A percentile compares a stretch with the other conserved stretches of the same genome.
Evolutionary conservation across 73 alveolate genomes (phyloP).

Genomic region (Symbiodinium natans): DNA sequence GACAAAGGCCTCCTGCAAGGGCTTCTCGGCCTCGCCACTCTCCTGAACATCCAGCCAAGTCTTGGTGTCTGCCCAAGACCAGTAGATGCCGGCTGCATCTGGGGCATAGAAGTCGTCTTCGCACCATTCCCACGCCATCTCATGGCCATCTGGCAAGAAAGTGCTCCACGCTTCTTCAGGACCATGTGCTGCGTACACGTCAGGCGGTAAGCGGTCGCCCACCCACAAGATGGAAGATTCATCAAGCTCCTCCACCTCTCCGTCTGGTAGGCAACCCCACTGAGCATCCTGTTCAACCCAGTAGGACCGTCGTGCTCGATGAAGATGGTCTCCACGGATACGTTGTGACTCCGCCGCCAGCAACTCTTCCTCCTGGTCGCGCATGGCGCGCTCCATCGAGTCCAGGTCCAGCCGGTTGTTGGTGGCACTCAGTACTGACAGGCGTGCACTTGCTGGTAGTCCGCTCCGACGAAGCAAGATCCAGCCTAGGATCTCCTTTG

Average conservation of each 20-base stretch:
- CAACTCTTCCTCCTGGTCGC: conserved; percentile 51
- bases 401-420: background rate
- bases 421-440: background rate
- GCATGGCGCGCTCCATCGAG: background rate
- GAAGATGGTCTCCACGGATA: background rate
- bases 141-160: too few relatives aligned
- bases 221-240: background rate
- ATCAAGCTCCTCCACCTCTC: background rate
- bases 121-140: background rate
- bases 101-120: background rate
- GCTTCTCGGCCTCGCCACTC: background rate
- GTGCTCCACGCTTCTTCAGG: too few relatives aligned
- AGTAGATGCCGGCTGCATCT: background rate
- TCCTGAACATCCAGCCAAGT: conserved; percentile 28
- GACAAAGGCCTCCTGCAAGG: background rate
- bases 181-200: background rate
- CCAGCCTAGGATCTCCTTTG: conserved; percentile 55
- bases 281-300: conserved; percentile 52
- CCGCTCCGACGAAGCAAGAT: background rate
- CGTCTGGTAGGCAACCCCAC: background rate
- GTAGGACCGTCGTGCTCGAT: too few relatives aligned
- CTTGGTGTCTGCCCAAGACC: conserved; percentile 39
- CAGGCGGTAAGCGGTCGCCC: background rate
- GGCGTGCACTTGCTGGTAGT: background rate
- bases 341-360: background rate